Evolutionary conservation across 805 yeast species (phyloP).

Genomic region (Metschnikowia colocasiae): DNA sequence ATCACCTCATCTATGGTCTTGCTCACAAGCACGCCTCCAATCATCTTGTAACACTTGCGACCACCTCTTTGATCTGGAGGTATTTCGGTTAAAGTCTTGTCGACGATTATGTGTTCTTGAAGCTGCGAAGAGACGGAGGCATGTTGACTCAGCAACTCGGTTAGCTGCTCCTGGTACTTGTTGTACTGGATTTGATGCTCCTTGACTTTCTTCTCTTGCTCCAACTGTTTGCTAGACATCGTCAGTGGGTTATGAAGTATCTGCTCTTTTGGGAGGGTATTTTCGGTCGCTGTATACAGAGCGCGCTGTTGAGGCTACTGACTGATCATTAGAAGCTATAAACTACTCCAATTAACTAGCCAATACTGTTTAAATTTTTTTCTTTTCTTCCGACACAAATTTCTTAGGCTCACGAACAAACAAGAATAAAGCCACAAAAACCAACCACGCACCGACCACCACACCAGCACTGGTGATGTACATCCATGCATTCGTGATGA

Average conservation of each 20-base stretch:
- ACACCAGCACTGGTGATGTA: constrained; percentile 68
- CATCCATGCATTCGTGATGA: constrained; percentile 90
- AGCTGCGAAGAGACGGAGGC: constrained; percentile 34
- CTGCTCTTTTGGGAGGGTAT: not conserved
- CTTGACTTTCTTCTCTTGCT: constrained; percentile 36
- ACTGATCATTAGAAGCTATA: not conserved
- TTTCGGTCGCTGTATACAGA: constrained; percentile 3
- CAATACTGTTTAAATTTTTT: not conserved
- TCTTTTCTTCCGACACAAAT: constrained; percentile 3
- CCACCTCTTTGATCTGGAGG: constrained; percentile 36
- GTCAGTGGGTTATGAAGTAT: not conserved
- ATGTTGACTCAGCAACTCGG: constrained; percentile 38
- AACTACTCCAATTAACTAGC: not conserved
- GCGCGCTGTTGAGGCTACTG: constrained; percentile 1
- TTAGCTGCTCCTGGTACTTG: constrained; percentile 34
- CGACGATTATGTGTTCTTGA: constrained; percentile 41
- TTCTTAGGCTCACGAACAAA: constrained; percentile 28
- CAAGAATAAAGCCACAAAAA: constrained; percentile 67
- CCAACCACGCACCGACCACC: constrained; percentile 73
- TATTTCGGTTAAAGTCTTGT: constrained; percentile 35
- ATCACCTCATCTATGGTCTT: constrained; percentile 74
- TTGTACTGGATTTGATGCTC: constrained; percentile 41
- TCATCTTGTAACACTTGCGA: constrained; percentile 86
- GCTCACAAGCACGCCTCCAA: constrained; percentile 88
- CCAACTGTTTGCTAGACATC: constrained; percentile 18